phyloP scores from a whole-genome alignment of 768 basidiomycete species.

The Rhizopogon salebrosus region DNA sequence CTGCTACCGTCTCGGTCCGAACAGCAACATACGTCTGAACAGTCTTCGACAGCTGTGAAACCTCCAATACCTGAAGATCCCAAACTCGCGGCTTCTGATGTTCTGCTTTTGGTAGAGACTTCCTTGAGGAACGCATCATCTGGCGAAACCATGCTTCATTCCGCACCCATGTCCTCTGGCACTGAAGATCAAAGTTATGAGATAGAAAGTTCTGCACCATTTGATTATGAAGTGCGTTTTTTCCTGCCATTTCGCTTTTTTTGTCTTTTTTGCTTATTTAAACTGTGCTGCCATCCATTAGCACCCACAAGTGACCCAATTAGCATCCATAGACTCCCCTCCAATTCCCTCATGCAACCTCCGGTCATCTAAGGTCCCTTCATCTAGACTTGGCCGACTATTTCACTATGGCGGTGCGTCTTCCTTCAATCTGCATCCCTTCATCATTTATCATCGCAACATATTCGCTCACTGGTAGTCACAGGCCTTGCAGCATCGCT shows the following conservation, averaged over 20 bases:
- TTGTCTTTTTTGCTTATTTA: not conserved
- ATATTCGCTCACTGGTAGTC: not conserved
- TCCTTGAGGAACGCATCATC: not conserved
- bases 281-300: not conserved
- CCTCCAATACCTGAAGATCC: not conserved
- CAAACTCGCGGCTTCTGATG: not conserved
- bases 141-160: not conserved
- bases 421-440: not conserved
- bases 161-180: not conserved
- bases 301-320: not conserved
- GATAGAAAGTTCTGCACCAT: not conserved
- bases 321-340: slow-evolving; percentile 38
- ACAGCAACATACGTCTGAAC: not conserved
- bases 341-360: slow-evolving; percentile 35
- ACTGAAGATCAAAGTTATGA: not conserved
- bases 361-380: slow-evolving; percentile 85
- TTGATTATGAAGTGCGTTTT: not conserved
- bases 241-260: not conserved
- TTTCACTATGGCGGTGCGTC: slow-evolving; percentile 89
- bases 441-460: not conserved
- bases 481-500: slow-evolving; percentile 88
- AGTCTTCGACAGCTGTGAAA: not conserved
- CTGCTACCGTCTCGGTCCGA: not conserved
- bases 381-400: slow-evolving; percentile 80
- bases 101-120: not conserved